phyloP scores from a whole-genome alignment of 768 basidiomycete genomes.

The Trametes cingulata region DNA sequence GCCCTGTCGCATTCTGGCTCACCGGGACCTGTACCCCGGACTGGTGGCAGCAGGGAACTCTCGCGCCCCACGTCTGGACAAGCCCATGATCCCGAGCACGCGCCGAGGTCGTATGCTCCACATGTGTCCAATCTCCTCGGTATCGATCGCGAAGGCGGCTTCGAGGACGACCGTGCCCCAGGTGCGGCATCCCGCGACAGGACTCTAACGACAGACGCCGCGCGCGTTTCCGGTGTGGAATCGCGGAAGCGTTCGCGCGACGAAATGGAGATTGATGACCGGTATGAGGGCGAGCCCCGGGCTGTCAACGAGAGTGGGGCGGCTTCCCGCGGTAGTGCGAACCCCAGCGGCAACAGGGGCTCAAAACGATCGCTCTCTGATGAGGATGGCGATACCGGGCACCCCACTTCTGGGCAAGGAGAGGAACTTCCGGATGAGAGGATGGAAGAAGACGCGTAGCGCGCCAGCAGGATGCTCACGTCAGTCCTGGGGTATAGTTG shows the following conservation, averaged over 20 bases:
- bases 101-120: conserved; percentile 20
- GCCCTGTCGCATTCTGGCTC: conserved; percentile 29
- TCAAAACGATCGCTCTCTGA: conserved; percentile 25
- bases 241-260: conserved; percentile 58
- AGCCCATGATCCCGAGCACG: conserved; percentile 21
- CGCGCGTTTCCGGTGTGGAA: conserved; percentile 20
- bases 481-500: conserved; percentile 7
- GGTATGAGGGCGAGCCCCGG: conserved; percentile 33
- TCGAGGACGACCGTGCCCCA: conserved; percentile 24
- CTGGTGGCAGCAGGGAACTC: conserved; percentile 24
- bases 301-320: conserved; percentile 22
- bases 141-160: conserved; percentile 22
- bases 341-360: conserved; percentile 17
- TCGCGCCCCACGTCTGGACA: conserved; percentile 26
- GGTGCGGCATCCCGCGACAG: conserved; percentile 19
- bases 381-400: conserved; percentile 22
- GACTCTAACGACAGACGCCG: conserved; percentile 14
- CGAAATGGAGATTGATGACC: conserved; percentile 65
- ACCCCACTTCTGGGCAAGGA: conserved; percentile 13
- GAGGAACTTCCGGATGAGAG: conserved; percentile 18
- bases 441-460: conserved; percentile 25
- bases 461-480: conserved; percentile 1
- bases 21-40: conserved; percentile 23
- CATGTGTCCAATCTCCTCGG: conserved; percentile 25
- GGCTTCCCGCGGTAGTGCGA: conserved; percentile 11